Evolutionary conservation across 73 alveolate species (phyloP).

Genomic region (Paraurostyla sp.): DNA sequence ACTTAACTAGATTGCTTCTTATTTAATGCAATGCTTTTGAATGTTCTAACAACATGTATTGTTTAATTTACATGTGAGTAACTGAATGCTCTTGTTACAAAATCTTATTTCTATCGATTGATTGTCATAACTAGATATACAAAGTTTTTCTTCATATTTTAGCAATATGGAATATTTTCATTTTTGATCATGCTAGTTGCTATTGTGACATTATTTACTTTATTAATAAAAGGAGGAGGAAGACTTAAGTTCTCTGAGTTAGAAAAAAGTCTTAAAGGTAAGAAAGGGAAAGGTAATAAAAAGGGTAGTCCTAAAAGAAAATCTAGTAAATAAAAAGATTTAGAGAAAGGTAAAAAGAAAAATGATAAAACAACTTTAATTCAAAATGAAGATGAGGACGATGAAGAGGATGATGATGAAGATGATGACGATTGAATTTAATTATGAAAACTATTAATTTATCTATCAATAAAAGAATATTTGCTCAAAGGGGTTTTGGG

Average conservation of each 20-base stretch:
- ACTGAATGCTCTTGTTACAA: neutral
- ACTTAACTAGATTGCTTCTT: constrained; percentile 43
- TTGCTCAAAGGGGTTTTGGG: too few species aligned
- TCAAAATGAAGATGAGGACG: neutral
- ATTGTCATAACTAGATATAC: neutral
- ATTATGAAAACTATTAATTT: too few species aligned
- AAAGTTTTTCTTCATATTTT: constrained; percentile 15
- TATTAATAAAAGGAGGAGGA: constrained; percentile 51
- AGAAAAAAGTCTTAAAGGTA: constrained; percentile 14
- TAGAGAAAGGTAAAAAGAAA: constrained; percentile 23
- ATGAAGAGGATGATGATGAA: constrained; percentile 14
- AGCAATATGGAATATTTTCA: constrained; percentile 7
- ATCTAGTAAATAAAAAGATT: neutral
- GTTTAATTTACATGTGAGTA: constrained; percentile 35
- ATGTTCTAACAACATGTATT: constrained; percentile 22
- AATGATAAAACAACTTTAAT: neutral
- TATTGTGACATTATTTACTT: neutral
- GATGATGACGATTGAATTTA: neutral
- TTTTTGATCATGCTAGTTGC: neutral
- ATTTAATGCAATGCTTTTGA: constrained; percentile 50
- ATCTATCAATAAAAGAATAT: too few species aligned
- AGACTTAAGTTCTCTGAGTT: constrained; percentile 49
- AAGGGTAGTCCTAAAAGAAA: neutral
- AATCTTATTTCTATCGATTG: neutral
- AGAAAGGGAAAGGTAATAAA: neutral